Evolutionary conservation across 495 filamentous ascomycete genomes (phyloP).

Genomic region (Neurospora sp.): DNA sequence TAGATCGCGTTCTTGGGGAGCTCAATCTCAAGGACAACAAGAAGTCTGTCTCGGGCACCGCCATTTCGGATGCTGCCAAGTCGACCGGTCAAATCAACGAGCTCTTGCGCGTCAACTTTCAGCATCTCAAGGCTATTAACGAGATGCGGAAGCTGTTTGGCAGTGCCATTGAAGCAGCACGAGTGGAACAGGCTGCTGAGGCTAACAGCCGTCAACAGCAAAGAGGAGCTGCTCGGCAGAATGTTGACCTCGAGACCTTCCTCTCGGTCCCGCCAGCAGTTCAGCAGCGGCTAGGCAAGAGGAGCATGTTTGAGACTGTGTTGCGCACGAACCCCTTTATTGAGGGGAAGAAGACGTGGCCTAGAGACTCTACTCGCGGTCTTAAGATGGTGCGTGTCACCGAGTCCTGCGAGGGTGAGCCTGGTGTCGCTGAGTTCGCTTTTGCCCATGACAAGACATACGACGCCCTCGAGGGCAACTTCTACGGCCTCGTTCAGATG

Average conservation of each 20-base stretch:
- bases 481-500: conserved; percentile 67
- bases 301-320: conserved; percentile 49
- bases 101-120: conserved; percentile 66
- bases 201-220: conserved; percentile 12
- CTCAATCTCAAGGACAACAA: conserved; percentile 34
- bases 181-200: conserved; percentile 43
- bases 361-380: conserved; percentile 65
- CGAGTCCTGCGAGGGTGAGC: conserved; percentile 10
- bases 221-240: conserved; percentile 41
- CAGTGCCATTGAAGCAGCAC: conserved; percentile 57
- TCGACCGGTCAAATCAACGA: conserved; percentile 29
- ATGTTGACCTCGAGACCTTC: conserved; percentile 59
- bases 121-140: conserved; percentile 73
- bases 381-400: conserved; percentile 71
- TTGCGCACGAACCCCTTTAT: conserved; percentile 74
- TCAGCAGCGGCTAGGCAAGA: background rate
- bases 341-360: conserved; percentile 88
- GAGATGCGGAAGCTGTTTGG: conserved; percentile 95
- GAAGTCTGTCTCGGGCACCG: background rate
- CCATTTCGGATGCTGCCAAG: conserved; percentile 2
- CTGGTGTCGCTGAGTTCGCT: conserved; percentile 52
- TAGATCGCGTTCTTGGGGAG: conserved; percentile 66
- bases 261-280: conserved; percentile 53
- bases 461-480: conserved; percentile 62
- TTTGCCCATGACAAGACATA: conserved; percentile 73